Base-by-base conservation (phyloP, 768 basidiomycete species). In the Tylopilus vinaceipallidus region DNA sequence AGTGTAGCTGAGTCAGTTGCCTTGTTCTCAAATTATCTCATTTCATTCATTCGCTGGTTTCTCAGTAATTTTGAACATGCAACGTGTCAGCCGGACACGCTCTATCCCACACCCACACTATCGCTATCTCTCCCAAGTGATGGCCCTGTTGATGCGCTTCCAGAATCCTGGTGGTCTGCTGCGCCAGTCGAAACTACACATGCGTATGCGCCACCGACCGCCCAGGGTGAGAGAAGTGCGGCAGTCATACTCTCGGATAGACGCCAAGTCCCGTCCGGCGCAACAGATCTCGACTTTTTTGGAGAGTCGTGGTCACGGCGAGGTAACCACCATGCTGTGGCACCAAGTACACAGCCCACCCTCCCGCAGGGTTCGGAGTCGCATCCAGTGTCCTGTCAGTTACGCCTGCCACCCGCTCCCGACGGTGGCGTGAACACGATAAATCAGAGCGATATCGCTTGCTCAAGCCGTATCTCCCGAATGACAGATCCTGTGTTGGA, bases 291-390 rank as follows among this genome's bases (percentile, higher is more conserved):
- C 26, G 36, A 36, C 12, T 6, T 11, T 26, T 37, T 34, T 0
- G 27, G 12, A 32, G 30, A 14, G 3, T 23, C 45, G 20, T 42
- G 45, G 54, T 32, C 30, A 12, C 49, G 19, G 24, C 24, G 33
- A 29, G 45, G 43, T 13, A 11, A 43, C 17, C 2, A 2, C 63
- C 63, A 64, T 39, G 56, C 64, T 64, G 63, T 66, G 39, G 32
- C 54, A 40, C 49, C 23, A 4, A 17, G 10, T 1, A 29, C 52
- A 56, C 54, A 58, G 58, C 61, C 34, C 8, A 0, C 11, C 2
- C 8, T 6, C 19, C 26, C 3, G 2, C n/a, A 2, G 6, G 33
- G n/a, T 22, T 6, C 19, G 16, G 17, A 13, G 6, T 10, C 26
- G 1, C 10, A 44, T 29, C 27, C 19, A 10, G 10, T 17, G 2